These are phyloP conservation scores for Lomentospora prolificans DNA, from an alignment of 2,329 filamentous ascomycete genomes.

Conservation along the genomic window DNA sequence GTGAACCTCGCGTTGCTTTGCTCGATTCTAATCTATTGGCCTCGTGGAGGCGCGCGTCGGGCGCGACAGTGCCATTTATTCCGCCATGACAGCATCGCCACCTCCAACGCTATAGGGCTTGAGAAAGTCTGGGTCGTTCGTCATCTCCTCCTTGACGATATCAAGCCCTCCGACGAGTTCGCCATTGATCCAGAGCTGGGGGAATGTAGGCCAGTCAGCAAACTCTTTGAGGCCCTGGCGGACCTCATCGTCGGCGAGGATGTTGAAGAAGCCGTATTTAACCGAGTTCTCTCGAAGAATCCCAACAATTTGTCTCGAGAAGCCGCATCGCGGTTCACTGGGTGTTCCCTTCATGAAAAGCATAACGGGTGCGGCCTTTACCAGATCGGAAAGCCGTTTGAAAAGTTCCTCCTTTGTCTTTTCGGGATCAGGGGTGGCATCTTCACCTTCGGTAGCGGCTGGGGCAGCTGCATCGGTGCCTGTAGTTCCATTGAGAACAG, in stretches of 20 bases:
- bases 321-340: conserved; percentile 78
- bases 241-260: conserved; percentile 93
- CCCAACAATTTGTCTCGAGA: conserved; percentile 80
- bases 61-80: not conserved
- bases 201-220: conserved; percentile 97
- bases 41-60: too few species aligned
- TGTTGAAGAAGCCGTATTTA: conserved; percentile 99
- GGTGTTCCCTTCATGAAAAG: conserved; percentile 80
- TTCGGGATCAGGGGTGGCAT: conserved; percentile 31
- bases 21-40: not conserved
- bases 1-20: not conserved
- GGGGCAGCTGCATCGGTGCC: not conserved
- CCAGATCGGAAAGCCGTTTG: conserved; percentile 69
- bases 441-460: not conserved
- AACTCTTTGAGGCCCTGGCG: conserved; percentile 93
- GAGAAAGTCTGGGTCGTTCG: conserved; percentile 74
- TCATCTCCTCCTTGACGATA: conserved; percentile 93
- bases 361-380: conserved; percentile 96
- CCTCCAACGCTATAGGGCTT: conserved; percentile 55
- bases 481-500: not conserved
- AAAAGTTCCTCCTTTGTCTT: conserved; percentile 76
- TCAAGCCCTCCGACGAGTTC: conserved; percentile 89
- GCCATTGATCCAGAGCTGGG: conserved; percentile 84
- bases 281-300: conserved; percentile 82
- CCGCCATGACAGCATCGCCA: conserved; percentile 21